Percentiles rank a stretch among this genome's conserved stretches.
These are phyloP conservation scores for Debaryomyces coudertii DNA, from an alignment of 1,139 yeast species.

Conservation along the genomic window DNA sequence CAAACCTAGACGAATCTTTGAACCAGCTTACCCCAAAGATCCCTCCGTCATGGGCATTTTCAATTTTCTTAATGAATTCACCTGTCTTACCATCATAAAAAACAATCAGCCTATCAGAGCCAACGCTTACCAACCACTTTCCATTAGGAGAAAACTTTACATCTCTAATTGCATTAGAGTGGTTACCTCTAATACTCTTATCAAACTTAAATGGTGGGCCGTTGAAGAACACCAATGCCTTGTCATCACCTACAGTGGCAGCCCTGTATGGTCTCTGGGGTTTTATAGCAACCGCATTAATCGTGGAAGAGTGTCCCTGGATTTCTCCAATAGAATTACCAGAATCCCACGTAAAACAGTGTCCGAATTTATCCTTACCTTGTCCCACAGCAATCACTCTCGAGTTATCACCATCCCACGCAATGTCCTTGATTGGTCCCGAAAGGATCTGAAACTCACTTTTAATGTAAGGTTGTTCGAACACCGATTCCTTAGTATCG, in stretches of 20 bases:
- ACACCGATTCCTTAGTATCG: constrained; percentile 19
- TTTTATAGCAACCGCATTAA: constrained; percentile 83
- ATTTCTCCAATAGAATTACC: constrained; percentile 96
- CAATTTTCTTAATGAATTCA: constrained; percentile 60
- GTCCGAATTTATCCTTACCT: constrained; percentile 91
- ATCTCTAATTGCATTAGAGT: constrained; percentile 77
- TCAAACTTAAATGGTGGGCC: constrained; percentile 95
- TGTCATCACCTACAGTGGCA: constrained; percentile 90
- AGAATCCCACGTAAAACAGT: constrained; percentile 89
- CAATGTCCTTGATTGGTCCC: constrained; percentile 80
- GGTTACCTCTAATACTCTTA: constrained; percentile 71
- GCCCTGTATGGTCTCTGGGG: constrained; percentile 94
- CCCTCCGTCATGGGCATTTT: constrained; percentile 73
- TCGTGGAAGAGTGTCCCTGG: constrained; percentile 86
- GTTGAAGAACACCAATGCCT: constrained; percentile 76
- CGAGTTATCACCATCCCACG: constrained; percentile 91
- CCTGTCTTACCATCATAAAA: constrained; percentile 90
- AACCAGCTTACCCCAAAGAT: constrained; percentile 79
- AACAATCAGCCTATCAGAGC: constrained; percentile 78
- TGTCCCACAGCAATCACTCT: constrained; percentile 94
- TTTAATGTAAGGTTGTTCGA: constrained; percentile 62
- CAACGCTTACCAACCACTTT: constrained; percentile 72
- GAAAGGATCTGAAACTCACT: constrained; percentile 82
- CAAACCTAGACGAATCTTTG: constrained; percentile 58
- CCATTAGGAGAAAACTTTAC: constrained; percentile 85